Conservation (phyloP, 2,329 filamentous ascomycete genomes). For the Alternaria brassicicola region DNA sequence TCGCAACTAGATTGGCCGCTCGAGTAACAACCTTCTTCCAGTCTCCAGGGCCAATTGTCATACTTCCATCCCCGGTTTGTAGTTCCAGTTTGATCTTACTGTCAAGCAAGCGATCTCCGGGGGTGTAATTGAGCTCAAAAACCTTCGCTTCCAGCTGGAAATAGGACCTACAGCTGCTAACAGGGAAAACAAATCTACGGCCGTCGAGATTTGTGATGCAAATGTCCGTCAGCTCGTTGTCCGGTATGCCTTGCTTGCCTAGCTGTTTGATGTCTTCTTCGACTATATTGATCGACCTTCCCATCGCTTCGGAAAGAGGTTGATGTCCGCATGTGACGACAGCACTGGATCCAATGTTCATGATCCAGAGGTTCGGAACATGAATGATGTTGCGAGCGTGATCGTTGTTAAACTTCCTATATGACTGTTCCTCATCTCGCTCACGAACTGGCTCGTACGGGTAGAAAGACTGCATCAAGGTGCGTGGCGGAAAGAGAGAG, state of each 20-base stretch:
- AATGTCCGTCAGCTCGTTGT: constrained; percentile 21
- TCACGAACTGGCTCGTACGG: constrained; percentile 40
- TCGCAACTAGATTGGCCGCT: constrained; percentile 23
- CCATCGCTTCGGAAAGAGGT: constrained; percentile 28
- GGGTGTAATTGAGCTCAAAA: constrained; percentile 21
- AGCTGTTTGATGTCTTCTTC: constrained; percentile 27
- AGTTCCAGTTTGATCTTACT: constrained; percentile 17
- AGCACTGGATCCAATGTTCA: constrained; percentile 33
- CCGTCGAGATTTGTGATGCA: constrained; percentile 31
- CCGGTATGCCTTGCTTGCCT: not conserved
- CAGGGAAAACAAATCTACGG: constrained; percentile 28
- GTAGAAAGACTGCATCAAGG: constrained; percentile 43
- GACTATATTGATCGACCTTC: constrained; percentile 34
- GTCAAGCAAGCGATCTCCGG: not conserved
- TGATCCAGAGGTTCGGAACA: constrained; percentile 40
- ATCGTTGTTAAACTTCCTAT: constrained; percentile 29
- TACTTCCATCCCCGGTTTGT: constrained; percentile 1
- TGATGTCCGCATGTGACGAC: constrained; percentile 40
- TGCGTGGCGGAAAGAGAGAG: constrained; percentile 27
- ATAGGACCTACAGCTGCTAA: constrained; percentile 33
- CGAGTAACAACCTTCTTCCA: constrained; percentile 31
- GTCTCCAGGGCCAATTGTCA: constrained; percentile 18
- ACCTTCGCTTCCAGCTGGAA: constrained; percentile 41
- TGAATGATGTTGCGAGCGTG: constrained; percentile 28
- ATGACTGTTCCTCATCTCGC: constrained; percentile 40